A percentile compares a stretch with the other conserved stretches of the same genome.
Evolutionary conservation across 352 stramenopile genomes (phyloP).

Genomic region (Pythium guiyangense): DNA sequence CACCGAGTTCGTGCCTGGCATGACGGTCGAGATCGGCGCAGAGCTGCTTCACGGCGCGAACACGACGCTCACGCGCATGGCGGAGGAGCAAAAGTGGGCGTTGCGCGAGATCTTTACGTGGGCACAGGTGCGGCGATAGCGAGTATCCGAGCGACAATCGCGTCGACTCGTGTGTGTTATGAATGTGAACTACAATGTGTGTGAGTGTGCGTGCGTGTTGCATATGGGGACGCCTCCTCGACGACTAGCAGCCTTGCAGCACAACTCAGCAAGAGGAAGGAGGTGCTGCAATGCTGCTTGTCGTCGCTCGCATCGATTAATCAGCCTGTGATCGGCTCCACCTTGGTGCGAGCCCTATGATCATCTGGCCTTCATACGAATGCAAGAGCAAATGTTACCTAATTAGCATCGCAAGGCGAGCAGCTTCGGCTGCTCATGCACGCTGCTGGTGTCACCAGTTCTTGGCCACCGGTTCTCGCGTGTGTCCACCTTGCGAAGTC

Average conservation of each 20-base stretch:
- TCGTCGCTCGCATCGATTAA: slow-evolving; percentile 76
- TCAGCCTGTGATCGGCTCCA: slow-evolving; percentile 73
- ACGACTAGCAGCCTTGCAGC: not conserved
- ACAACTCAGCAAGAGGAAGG: too few relatives aligned
- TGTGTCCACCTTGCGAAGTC: slow-evolving; percentile 73
- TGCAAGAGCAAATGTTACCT: slow-evolving; percentile 81
- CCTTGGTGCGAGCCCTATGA: slow-evolving; percentile 30
- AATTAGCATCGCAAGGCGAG: slow-evolving; percentile 80
- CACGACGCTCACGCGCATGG: slow-evolving; percentile 68
- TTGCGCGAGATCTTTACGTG: slow-evolving; percentile 84
- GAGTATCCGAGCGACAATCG: not conserved
- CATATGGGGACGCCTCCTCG: slow-evolving; percentile 4
- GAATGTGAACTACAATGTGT: slow-evolving; percentile 2
- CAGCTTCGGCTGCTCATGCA: slow-evolving; percentile 20
- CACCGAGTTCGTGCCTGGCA: slow-evolving; percentile 62
- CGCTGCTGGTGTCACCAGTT: slow-evolving; percentile 71
- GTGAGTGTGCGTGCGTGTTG: slow-evolving; percentile 13
- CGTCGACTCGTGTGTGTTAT: not conserved
- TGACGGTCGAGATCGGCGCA: slow-evolving; percentile 70
- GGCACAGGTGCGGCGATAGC: slow-evolving; percentile 50
- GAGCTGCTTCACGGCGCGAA: slow-evolving; percentile 76
- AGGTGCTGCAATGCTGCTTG: not conserved
- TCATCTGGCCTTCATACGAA: slow-evolving; percentile 88
- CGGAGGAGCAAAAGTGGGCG: slow-evolving; percentile 56
- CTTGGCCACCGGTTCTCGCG: slow-evolving; percentile 60